phyloP scores from a whole-genome alignment of 177 flowering plant species.

The Vitis hybrid region DNA sequence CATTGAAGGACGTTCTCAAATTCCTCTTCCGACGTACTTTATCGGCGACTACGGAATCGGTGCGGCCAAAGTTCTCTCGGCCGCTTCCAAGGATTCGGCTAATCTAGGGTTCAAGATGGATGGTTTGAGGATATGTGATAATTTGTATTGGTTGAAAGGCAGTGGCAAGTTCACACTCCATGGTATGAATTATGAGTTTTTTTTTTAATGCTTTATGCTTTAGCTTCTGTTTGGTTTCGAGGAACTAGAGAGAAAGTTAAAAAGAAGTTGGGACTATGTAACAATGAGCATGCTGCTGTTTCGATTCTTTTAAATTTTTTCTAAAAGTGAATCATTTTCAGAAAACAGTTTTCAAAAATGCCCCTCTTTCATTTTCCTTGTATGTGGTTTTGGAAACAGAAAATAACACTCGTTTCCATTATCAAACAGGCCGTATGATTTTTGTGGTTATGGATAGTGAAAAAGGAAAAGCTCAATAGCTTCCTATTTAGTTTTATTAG shows the following conservation, averaged over 20 bases:
- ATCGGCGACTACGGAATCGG: constrained; percentile 87
- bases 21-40: constrained; percentile 87
- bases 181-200: constrained; percentile 34
- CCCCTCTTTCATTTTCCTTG: too few species aligned
- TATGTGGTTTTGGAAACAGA: too few species aligned
- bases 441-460: too few species aligned
- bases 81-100: constrained; percentile 40
- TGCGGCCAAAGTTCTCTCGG: constrained; percentile 54
- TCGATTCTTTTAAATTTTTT: too few species aligned
- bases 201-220: not conserved
- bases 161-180: constrained; percentile 79
- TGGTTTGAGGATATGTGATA: constrained; percentile 65
- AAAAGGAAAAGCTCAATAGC: too few species aligned
- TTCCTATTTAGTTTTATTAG: too few species aligned
- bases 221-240: not conserved
- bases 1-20: constrained; percentile 50
- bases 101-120: constrained; percentile 84
- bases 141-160: constrained; percentile 88
- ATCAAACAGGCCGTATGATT: too few species aligned
- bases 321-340: too few species aligned
- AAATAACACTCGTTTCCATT: too few species aligned
- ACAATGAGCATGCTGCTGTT: too few species aligned
- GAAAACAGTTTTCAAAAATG: too few species aligned
- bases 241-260: not conserved
- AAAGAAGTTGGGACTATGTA: too few species aligned